Evolutionary conservation across 2,329 filamentous ascomycete genomes (phyloP).

Genomic region (Chalaropsis thielavioides): DNA sequence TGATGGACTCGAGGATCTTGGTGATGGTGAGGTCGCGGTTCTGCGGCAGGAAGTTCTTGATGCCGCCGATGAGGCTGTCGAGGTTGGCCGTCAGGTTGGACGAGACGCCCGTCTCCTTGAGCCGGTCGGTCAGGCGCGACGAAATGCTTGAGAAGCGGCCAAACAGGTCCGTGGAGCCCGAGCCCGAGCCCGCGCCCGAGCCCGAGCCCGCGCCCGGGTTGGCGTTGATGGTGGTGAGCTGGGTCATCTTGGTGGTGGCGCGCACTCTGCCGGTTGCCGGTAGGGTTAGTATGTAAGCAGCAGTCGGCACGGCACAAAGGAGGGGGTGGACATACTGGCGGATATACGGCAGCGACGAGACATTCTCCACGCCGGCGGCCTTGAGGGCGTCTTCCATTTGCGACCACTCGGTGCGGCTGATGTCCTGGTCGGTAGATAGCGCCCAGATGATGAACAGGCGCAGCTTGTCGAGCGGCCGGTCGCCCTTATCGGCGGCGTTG

Average conservation of each 20-base stretch:
- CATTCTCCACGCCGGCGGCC: slow-evolving; percentile 54
- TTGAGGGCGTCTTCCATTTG: slow-evolving; percentile 75
- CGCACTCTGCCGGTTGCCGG: slow-evolving; percentile 53
- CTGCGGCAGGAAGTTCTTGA: slow-evolving; percentile 94
- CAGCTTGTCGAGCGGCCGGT: slow-evolving; percentile 74
- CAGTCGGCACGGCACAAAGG: background rate
- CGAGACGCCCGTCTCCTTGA: slow-evolving; percentile 78
- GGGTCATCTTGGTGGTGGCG: slow-evolving; percentile 93
- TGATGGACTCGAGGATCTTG: slow-evolving; percentile 94
- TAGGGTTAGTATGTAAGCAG: background rate
- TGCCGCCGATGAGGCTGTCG: slow-evolving; percentile 83
- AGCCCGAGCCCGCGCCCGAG: slow-evolving; percentile 34
- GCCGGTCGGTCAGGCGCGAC: slow-evolving; percentile 78
- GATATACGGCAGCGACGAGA: slow-evolving; percentile 68
- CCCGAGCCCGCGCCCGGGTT: slow-evolving; percentile 32
- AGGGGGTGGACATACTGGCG: slow-evolving; percentile 49
- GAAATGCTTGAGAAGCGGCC: slow-evolving; percentile 86
- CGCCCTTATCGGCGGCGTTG: slow-evolving; percentile 67
- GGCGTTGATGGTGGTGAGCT: slow-evolving; percentile 79
- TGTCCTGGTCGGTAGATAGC: slow-evolving; percentile 80
- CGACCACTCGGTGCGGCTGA: slow-evolving; percentile 67
- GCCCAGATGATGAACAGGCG: slow-evolving; percentile 95
- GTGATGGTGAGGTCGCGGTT: slow-evolving; percentile 94
- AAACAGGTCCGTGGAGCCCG: slow-evolving; percentile 62
- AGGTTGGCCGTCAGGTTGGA: slow-evolving; percentile 60